phyloP scores from a whole-genome alignment of 306 rosid genomes.

The Trichosanthes truncata region DNA sequence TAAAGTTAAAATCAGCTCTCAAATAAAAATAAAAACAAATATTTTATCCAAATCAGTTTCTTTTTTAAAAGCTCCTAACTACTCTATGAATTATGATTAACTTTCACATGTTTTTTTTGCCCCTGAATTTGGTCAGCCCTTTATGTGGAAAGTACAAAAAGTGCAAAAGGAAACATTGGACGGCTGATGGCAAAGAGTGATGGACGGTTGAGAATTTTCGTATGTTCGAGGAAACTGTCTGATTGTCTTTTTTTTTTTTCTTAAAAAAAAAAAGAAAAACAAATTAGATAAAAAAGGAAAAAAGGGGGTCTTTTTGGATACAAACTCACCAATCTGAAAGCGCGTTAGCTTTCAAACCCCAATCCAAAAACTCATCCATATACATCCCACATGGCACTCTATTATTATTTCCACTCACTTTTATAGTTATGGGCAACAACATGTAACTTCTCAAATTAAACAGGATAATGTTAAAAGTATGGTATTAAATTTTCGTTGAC shows the following conservation, averaged over 20 bases:
- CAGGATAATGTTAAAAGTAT: too few relatives aligned
- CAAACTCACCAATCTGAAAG: neutral
- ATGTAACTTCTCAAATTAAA: too few relatives aligned
- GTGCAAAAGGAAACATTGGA: neutral
- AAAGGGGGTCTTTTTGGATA: neutral
- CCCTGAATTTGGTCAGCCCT: neutral
- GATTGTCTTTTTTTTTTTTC: neutral
- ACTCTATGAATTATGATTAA: too few relatives aligned
- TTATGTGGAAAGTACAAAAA: neutral
- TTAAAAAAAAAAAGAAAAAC: neutral
- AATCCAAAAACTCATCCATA: neutral
- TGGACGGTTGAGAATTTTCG: conserved; percentile 1
- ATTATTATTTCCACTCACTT: neutral
- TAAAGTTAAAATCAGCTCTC: too few relatives aligned
- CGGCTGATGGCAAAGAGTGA: neutral
- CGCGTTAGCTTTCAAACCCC: neutral
- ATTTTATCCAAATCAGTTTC: too few relatives aligned
- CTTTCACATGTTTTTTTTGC: neutral
- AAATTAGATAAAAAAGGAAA: neutral
- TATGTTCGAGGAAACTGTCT: neutral
- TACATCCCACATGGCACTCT: neutral
- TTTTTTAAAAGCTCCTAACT: too few relatives aligned
- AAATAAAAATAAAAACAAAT: too few relatives aligned
- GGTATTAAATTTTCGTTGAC: too few relatives aligned
- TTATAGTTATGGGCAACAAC: neutral